These are phyloP conservation scores for Emericellopsis atlantica DNA, from an alignment of 2,329 filamentous ascomycete genomes.

Conservation along the genomic window DNA sequence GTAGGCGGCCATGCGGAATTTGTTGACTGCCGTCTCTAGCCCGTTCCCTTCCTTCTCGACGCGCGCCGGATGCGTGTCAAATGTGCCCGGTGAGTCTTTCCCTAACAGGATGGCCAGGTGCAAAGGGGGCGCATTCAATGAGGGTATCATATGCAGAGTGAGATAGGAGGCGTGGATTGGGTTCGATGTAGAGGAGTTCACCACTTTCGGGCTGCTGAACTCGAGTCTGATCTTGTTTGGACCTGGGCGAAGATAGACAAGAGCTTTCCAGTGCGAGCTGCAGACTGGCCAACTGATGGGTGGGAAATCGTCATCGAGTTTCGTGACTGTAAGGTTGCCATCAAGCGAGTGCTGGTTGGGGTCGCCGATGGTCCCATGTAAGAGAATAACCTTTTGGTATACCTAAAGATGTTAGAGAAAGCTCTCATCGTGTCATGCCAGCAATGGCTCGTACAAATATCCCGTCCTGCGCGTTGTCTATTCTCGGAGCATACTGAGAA, in stretches of 20 bases:
- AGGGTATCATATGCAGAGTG: slow-evolving; percentile 75
- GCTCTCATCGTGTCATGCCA: background rate
- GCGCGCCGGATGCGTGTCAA: slow-evolving; percentile 68
- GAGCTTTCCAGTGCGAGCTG: slow-evolving; percentile 81
- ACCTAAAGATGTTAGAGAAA: slow-evolving; percentile 40
- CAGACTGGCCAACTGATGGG: slow-evolving; percentile 75
- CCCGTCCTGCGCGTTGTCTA: slow-evolving; percentile 41
- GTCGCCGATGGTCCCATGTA: slow-evolving; percentile 74
- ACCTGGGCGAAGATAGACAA: slow-evolving; percentile 83
- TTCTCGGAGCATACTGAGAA: slow-evolving; percentile 69
- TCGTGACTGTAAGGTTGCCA: slow-evolving; percentile 65
- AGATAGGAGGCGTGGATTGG: slow-evolving; percentile 68
- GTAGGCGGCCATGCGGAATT: slow-evolving; percentile 91
- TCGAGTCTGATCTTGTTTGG: slow-evolving; percentile 83
- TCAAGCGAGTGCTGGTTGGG: slow-evolving; percentile 53
- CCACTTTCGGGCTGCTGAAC: slow-evolving; percentile 72
- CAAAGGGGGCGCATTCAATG: slow-evolving; percentile 66
- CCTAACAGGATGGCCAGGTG: slow-evolving; percentile 81
- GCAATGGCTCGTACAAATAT: slow-evolving; percentile 1
- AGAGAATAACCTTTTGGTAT: slow-evolving; percentile 77
- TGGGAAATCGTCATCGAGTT: slow-evolving; percentile 78
- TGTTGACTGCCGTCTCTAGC: slow-evolving; percentile 67
- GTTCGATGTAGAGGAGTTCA: slow-evolving; percentile 52
- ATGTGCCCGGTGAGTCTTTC: slow-evolving; percentile 77
- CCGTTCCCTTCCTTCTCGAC: slow-evolving; percentile 70